These are phyloP conservation scores for Pythium volutum DNA, from an alignment of 352 stramenopile species.

Conservation along the genomic window DNA sequence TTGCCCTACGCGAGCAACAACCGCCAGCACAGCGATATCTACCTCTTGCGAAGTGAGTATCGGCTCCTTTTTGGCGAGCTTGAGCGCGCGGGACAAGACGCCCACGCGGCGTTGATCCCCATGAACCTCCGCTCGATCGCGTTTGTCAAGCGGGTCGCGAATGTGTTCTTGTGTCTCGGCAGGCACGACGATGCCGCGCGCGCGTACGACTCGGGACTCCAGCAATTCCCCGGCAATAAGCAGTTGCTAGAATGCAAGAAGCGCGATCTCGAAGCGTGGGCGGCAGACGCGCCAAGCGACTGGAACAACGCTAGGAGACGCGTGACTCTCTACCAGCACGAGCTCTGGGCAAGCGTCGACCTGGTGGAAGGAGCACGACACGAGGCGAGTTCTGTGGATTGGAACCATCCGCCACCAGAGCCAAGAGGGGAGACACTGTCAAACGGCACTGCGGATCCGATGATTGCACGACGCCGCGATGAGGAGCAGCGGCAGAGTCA, in stretches of 20 bases:
- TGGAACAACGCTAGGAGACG: not conserved
- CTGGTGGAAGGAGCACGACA: too few species aligned
- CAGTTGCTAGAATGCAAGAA: not conserved
- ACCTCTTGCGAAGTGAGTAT: slow-evolving; percentile 3
- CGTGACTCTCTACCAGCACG: not conserved
- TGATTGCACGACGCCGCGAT: too few species aligned
- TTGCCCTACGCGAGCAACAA: not conserved
- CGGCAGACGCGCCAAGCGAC: not conserved
- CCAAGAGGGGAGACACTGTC: too few species aligned
- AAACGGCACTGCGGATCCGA: too few species aligned
- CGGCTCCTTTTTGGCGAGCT: not conserved
- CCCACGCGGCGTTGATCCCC: not conserved
- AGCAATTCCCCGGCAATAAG: not conserved
- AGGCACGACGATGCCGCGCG: not conserved
- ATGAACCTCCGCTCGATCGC: not conserved
- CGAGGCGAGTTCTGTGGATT: too few species aligned
- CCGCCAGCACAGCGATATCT: not conserved
- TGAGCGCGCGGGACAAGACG: not conserved
- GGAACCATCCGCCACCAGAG: too few species aligned
- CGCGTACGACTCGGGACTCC: not conserved
- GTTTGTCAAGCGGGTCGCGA: not conserved
- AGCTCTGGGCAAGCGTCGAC: not conserved
- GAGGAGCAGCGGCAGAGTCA: too few species aligned
- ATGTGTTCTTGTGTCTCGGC: not conserved
- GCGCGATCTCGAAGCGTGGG: not conserved